Percentiles rank a stretch among this genome's conserved stretches.
Evolutionary conservation across 1,284 basidiomycete genomes (phyloP).

Genomic region (Pholiota adiposa): DNA sequence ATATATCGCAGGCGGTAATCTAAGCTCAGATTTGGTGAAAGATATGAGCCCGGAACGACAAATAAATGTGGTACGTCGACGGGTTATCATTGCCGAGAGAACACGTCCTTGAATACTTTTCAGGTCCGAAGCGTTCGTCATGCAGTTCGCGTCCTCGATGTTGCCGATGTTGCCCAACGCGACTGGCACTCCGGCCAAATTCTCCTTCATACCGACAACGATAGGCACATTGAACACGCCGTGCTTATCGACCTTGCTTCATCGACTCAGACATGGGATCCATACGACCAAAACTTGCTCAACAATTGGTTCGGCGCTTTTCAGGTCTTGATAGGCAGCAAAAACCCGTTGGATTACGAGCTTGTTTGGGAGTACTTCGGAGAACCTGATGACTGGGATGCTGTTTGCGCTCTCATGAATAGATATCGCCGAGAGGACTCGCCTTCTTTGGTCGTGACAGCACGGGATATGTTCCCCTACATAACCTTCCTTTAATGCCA

Average conservation of each 20-base stretch:
- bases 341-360: slow-evolving; percentile 11
- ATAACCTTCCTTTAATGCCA: no score
- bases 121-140: slow-evolving; percentile 11
- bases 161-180: slow-evolving; percentile 6
- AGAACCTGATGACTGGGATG: slow-evolving; percentile 25
- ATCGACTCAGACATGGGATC: slow-evolving; percentile 22
- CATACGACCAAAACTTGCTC: slow-evolving; percentile 12
- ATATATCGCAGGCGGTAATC: slow-evolving; percentile 15
- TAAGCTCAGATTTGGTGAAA: slow-evolving; percentile 14
- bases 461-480: no score
- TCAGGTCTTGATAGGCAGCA: slow-evolving; percentile 12
- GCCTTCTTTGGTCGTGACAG: no score
- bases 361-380: slow-evolving; percentile 23
- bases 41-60: slow-evolving; percentile 42
- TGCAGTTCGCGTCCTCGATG: slow-evolving; percentile 6
- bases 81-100: neutral
- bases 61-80: slow-evolving; percentile 83
- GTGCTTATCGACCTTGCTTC: slow-evolving; percentile 25
- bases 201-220: slow-evolving; percentile 17
- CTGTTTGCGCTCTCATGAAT: no score
- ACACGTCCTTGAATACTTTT: neutral
- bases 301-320: slow-evolving; percentile 22
- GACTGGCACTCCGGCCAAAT: slow-evolving; percentile 9
- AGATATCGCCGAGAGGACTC: no score
- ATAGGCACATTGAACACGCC: slow-evolving; percentile 18